A percentile compares a stretch with the other conserved stretches of the same genome.
phyloP scores from a whole-genome alignment of 129 eudicot genomes.

The Lactuca sativa region DNA sequence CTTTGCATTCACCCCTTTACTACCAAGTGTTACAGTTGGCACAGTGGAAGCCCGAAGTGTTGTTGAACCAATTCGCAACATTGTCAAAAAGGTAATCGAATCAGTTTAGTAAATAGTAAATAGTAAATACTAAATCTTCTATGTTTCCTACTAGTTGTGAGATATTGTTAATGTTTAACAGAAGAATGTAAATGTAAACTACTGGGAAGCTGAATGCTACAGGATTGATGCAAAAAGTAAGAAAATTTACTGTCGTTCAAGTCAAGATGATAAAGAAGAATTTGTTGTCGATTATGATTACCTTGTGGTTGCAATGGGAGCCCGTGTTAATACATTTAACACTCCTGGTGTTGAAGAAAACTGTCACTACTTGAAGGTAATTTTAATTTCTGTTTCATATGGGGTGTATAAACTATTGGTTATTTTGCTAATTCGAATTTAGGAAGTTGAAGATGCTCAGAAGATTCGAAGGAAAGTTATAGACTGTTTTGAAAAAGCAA shows the following conservation, averaged over 20 bases:
- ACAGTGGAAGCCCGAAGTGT: slow-evolving; percentile 95
- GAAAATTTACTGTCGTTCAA: slow-evolving; percentile 71
- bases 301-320: slow-evolving; percentile 79
- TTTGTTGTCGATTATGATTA: slow-evolving; percentile 79
- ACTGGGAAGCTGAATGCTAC: slow-evolving; percentile 86
- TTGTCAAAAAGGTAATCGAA: slow-evolving; percentile 49
- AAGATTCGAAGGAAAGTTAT: slow-evolving; percentile 72
- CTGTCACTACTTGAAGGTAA: slow-evolving; percentile 80
- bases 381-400: neutral
- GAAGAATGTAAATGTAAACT: slow-evolving; percentile 63
- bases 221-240: slow-evolving; percentile 77
- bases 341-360: slow-evolving; percentile 93
- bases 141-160: neutral
- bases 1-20: slow-evolving; percentile 91
- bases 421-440: slow-evolving; percentile 24
- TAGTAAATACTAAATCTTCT: too few species aligned
- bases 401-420: neutral
- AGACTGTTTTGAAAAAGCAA: slow-evolving; percentile 85
- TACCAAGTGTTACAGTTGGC: slow-evolving; percentile 95
- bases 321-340: slow-evolving; percentile 82
- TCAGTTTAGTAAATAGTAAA: too few species aligned
- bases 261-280: slow-evolving; percentile 52
- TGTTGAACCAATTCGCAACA: slow-evolving; percentile 90
- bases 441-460: slow-evolving; percentile 97
- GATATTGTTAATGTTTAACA: slow-evolving; percentile 31